A percentile compares a stretch with the other conserved stretches of the same genome.
Evolutionary conservation across 208 protist species (phyloP).

Genomic region (Trypanosoma caninum): DNA sequence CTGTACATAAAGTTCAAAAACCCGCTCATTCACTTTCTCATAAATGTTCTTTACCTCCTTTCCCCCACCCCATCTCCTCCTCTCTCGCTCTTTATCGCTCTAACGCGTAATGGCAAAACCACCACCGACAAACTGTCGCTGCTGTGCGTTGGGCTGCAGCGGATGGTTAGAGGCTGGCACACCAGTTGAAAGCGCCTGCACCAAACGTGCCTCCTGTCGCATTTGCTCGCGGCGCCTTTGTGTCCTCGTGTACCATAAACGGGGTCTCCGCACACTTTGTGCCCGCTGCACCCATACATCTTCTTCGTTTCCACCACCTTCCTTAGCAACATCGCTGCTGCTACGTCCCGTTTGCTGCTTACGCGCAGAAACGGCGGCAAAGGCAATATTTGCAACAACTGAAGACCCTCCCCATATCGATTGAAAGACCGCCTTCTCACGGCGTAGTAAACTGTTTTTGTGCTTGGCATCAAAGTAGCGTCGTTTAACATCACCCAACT

Average conservation of each 20-base stretch:
- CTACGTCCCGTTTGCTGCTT: slow-evolving; percentile 2
- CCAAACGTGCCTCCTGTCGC: slow-evolving; percentile 29
- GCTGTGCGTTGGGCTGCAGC: slow-evolving; percentile 51
- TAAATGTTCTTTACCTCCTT: too few species aligned
- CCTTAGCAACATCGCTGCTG: not conserved
- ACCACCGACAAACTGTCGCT: slow-evolving; percentile 72
- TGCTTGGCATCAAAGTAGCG: slow-evolving; percentile 91
- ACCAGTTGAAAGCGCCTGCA: slow-evolving; percentile 51
- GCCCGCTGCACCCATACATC: not conserved
- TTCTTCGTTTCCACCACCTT: not conserved
- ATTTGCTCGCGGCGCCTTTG: slow-evolving; percentile 24
- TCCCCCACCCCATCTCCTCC: not conserved
- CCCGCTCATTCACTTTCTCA: not conserved
- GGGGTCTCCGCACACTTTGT: not conserved
- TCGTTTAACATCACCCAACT: slow-evolving; percentile 91
- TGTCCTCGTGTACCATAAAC: slow-evolving; percentile 23
- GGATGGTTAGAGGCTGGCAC: slow-evolving; percentile 55
- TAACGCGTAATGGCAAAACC: slow-evolving; percentile 66
- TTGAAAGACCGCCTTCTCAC: slow-evolving; percentile 41
- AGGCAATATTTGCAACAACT: slow-evolving; percentile 9
- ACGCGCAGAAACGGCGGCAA: slow-evolving; percentile 11
- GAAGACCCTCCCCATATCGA: slow-evolving; percentile 45
- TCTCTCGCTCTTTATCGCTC: not conserved
- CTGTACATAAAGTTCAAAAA: not conserved
- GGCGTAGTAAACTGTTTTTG: slow-evolving; percentile 65